These are phyloP conservation scores for Helminthosporium solani DNA, from an alignment of 2,329 filamentous ascomycete species.

Conservation along the genomic window DNA sequence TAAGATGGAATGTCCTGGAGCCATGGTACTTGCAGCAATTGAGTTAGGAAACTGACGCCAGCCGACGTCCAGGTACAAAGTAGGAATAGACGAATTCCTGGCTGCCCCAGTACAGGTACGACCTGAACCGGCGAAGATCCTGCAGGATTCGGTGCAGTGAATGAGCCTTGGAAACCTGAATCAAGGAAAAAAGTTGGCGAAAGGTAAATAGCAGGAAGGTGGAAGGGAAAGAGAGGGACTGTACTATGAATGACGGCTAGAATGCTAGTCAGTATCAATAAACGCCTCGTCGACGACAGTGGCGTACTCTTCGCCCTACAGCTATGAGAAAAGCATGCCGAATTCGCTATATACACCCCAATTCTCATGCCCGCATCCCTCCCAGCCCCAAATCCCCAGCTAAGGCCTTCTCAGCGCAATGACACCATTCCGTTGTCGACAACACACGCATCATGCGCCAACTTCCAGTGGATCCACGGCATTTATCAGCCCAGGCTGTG, in stretches of 20 bases:
- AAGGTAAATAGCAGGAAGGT: background rate
- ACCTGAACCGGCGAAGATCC: background rate
- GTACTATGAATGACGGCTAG: background rate
- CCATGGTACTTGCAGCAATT: background rate
- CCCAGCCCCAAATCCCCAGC: too few relatives aligned
- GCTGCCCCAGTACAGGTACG: background rate
- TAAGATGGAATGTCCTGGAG: conserved; percentile 3
- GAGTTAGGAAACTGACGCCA: too few relatives aligned
- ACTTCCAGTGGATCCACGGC: background rate
- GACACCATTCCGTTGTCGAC: conserved; percentile 3
- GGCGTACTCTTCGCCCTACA: conserved; percentile 2
- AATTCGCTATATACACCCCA: background rate
- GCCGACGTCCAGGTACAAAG: background rate
- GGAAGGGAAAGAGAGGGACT: conserved; percentile 3
- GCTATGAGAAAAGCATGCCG: background rate
- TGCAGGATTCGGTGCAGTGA: background rate
- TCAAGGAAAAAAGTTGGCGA: background rate
- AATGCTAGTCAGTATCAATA: background rate
- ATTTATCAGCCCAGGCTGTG: background rate
- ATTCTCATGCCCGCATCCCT: background rate
- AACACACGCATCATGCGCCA: background rate
- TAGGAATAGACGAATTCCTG: background rate
- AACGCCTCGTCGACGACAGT: conserved; percentile 10
- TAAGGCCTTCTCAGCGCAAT: background rate
- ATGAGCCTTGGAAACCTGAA: background rate